Evolutionary conservation across 2,329 filamentous ascomycete species (phyloP), one percentile per base, ranked within the genome.

Genomic region (Phialophora expanda): DNA sequence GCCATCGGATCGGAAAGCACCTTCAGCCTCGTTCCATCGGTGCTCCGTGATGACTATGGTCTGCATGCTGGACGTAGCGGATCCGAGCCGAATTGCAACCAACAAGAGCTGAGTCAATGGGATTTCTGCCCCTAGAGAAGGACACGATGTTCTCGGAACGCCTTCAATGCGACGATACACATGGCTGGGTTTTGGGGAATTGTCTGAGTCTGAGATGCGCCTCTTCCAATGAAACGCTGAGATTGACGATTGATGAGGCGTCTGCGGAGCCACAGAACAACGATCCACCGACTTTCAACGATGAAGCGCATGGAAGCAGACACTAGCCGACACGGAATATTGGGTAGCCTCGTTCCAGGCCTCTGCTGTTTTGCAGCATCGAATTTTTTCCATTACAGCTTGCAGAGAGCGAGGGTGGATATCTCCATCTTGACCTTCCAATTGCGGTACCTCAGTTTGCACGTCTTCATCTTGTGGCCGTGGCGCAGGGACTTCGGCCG

Each of bases 151-250:
- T 7, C 6, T 8, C 38, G 17, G 17, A 17, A n/a, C 38, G 17
- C 17, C 38, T 8, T 44, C 38, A 44, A 44, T 8, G 38, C 38
- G 14, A 44, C 17, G 1, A 44, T 44, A 11, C 32, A 34, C 3
- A n/a, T 69, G 65, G 67, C 57, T 67, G 63, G 67, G 67, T 67
- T 69, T 69, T 69, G 65, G 65, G 14, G n/a, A 28, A 38, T n/a
- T 69, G 67, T 67, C 62, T 69, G 62, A 67, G 55, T 60, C 56
- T 57, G 56, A 14, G 26, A 20, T 32, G 58, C 28, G 9, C 26
- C 12, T 24, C 58, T 30, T 41, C 58, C 58, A 61, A 61, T 61
- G 22, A 53, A 38, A 41, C 32, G n/a, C n/a, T n/a, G n/a, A 61
- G 48, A 61, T 61, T 38, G 58, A 61, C 22, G 30, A 51, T 51